Conservation (phyloP, 225 moss, liverwort and hornwort species). For the Sphagnum contortum region DNA sequence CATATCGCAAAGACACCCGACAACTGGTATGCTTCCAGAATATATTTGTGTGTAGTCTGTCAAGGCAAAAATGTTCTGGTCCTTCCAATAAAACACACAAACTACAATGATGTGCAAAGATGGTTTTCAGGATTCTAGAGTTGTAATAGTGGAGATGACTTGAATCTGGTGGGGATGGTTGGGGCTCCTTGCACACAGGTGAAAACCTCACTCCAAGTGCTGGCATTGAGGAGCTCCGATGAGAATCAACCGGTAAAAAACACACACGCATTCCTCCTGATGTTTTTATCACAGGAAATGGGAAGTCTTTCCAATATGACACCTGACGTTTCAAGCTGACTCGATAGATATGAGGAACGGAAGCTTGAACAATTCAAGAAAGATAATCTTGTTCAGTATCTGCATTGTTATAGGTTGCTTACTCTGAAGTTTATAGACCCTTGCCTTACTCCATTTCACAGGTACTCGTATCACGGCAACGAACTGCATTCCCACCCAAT, state of each 20-base stretch:
- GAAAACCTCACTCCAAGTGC: conserved; percentile 71
- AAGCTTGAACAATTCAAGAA: too few species aligned
- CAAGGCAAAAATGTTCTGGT: conserved; percentile 12
- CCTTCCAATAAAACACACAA: too few species aligned
- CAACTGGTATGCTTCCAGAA: conserved; percentile 22
- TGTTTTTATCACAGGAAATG: too few species aligned
- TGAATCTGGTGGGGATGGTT: too few species aligned
- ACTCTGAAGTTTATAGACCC: too few species aligned
- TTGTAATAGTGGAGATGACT: too few species aligned
- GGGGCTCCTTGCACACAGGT: conserved; percentile 26
- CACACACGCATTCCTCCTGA: too few species aligned
- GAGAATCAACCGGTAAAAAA: conserved; percentile 55
- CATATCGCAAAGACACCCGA: conserved; percentile 59
- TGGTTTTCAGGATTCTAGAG: too few species aligned
- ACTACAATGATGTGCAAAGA: too few species aligned
- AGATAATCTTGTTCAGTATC: too few species aligned
- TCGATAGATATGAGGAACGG: neutral
- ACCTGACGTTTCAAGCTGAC: neutral
- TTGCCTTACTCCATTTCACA: conserved; percentile 8
- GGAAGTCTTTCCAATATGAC: neutral
- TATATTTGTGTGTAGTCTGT: too few species aligned
- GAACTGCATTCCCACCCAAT: conserved; percentile 91
- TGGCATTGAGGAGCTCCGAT: conserved; percentile 45
- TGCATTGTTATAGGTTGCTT: too few species aligned
- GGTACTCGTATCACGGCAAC: conserved; percentile 65